phyloP scores from a whole-genome alignment of 2,329 filamentous ascomycete genomes.

The Didymella lethalis region DNA sequence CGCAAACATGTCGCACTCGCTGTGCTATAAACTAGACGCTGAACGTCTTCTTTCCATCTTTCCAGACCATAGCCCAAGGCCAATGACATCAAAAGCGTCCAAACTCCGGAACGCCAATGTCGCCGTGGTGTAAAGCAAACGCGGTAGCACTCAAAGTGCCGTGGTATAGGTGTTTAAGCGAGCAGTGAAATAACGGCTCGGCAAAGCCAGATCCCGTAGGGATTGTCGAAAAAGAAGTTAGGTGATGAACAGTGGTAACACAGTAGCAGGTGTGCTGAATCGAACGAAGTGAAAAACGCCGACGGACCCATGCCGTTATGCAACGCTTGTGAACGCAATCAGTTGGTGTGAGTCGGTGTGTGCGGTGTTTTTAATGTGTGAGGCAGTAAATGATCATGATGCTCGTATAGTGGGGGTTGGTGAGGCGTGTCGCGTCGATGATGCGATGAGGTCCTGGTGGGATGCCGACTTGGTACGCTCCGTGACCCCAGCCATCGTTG shows the following conservation, averaged over 20 bases:
- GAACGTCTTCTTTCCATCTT: conserved; percentile 5
- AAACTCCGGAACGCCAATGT: conserved; percentile 19
- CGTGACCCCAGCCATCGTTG: conserved; percentile 26
- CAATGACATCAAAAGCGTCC: conserved; percentile 3
- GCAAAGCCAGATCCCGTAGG: conserved; percentile 29
- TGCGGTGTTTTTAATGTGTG: conserved; percentile 29
- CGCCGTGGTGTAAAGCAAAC: conserved; percentile 22
- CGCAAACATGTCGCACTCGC: conserved; percentile 8
- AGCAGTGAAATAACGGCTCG: conserved; percentile 24
- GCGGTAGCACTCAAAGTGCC: conserved; percentile 17
- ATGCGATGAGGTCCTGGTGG: conserved; percentile 38
- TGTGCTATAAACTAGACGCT: conserved; percentile 16
- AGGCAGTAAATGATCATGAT: conserved; percentile 47
- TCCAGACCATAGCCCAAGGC: neutral
- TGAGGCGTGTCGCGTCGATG: conserved; percentile 43
- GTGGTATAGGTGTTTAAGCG: conserved; percentile 20
- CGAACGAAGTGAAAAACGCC: conserved; percentile 42
- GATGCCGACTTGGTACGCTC: conserved; percentile 39
- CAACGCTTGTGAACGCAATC: conserved; percentile 47
- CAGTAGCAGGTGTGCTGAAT: conserved; percentile 36
- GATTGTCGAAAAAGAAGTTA: conserved; percentile 24
- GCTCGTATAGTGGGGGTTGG: conserved; percentile 42
- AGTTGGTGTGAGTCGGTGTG: conserved; percentile 25
- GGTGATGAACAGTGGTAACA: conserved; percentile 28
- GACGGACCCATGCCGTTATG: conserved; percentile 44